Base-by-base conservation (phyloP, 768 basidiomycete species). In the Roridomyces roridus region DNA sequence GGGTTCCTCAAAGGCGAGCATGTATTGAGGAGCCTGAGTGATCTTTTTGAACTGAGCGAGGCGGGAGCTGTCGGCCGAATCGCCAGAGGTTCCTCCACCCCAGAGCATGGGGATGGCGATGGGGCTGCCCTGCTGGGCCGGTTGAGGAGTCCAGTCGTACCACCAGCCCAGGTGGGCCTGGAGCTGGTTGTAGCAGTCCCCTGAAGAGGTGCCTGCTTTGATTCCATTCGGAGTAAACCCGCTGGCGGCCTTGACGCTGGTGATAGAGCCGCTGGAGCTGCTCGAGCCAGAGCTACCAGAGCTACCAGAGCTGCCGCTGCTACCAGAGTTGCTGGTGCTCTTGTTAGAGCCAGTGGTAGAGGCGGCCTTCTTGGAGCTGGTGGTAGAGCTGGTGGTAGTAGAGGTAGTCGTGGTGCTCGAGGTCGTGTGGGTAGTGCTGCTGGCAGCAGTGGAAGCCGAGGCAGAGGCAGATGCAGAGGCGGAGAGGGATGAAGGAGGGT, bases 61-160 rank as follows among this genome's bases (percentile, higher is more conserved):
- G 25, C 80, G 76, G 12, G 67, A 64, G 14, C 67, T 51, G 58
- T 79, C 77, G 10, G 68, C 73, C 14, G n/a, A n/a, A n/a, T n/a
- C n/a, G n/a, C n/a, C n/a, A n/a, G n/a, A n/a, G n/a, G 66, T 68
- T 23, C 80, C 80, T 15, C 67, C 72, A 17, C 80, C 80, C 80
- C 80, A 80, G 6, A 81, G 74, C 80, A 81, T 80, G 17, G 79
- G 77, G 8, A 80, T 76, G 5, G 72, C 69, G 35, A 80, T 70
- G 12, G 76, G 73, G 39, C 59, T 68, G n/a, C 77, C 76, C 11
- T 72, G 57, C 64, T 76, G 74, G 1, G 69, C 70, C 1, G 79
- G 80, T 41, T 70, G 70, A 2, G 79, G 77, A 9, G 78, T 69
- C 77, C 80, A 81, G 61, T 81, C 80, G 51, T 80, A 80, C 77